A percentile compares a stretch with the other conserved stretches of the same genome.
phyloP scores from a whole-genome alignment of 2,329 filamentous ascomycete species.

The Gaeumannomyces sp. region DNA sequence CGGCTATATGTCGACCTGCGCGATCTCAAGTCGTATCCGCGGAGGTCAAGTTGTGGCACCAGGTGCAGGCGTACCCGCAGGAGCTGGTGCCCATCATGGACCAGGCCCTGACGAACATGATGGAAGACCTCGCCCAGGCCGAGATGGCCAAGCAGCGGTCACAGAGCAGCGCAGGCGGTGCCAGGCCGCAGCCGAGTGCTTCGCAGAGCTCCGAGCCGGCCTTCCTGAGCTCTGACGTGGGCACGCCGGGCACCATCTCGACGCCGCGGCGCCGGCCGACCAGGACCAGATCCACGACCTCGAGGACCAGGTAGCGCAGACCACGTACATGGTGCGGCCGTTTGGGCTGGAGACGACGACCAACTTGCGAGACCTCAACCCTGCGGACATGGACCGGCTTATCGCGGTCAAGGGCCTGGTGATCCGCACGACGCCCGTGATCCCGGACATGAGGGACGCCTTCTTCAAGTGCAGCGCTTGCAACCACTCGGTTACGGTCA shows the following conservation, averaged over 20 bases:
- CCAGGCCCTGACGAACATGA: slow-evolving; percentile 84
- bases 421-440: slow-evolving; percentile 90
- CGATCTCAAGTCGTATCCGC: slow-evolving; percentile 87
- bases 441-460: slow-evolving; percentile 98
- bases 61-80: slow-evolving; percentile 87
- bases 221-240: slow-evolving; percentile 73
- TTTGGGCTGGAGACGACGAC: slow-evolving; percentile 82
- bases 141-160: slow-evolving; percentile 67
- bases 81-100: slow-evolving; percentile 98
- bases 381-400: slow-evolving; percentile 92
- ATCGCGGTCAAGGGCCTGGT: slow-evolving; percentile 93
- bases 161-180: slow-evolving; percentile 42
- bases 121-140: slow-evolving; percentile 80
- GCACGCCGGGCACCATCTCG: slow-evolving; percentile 26
- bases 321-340: slow-evolving; percentile 78
- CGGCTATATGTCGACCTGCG: slow-evolving; percentile 82
- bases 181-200: slow-evolving; percentile 34
- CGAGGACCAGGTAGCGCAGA: slow-evolving; percentile 74
- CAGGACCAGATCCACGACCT: slow-evolving; percentile 47
- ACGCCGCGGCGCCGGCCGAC: slow-evolving; percentile 37
- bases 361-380: slow-evolving; percentile 91
- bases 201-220: slow-evolving; percentile 67
- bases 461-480: slow-evolving; percentile 96
- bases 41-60: slow-evolving; percentile 90
- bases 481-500: slow-evolving; percentile 83